These are phyloP conservation scores for Debaryomycetaceae sp. DNA, from an alignment of 1,139 yeast species.

Conservation along the genomic window DNA sequence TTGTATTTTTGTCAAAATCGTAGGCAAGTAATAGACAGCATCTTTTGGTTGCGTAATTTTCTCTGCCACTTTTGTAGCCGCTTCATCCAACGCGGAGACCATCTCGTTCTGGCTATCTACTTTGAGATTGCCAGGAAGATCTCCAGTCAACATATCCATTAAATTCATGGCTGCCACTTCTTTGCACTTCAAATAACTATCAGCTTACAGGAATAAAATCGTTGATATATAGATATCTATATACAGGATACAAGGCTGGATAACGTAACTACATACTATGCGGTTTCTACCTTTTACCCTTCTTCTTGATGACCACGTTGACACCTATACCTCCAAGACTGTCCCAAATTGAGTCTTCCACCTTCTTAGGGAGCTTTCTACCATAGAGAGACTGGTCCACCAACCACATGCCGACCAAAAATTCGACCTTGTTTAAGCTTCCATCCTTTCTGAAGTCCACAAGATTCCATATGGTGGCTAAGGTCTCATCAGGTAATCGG, in stretches of 20 bases:
- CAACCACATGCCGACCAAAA: conserved; percentile 92
- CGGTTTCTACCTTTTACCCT: conserved; percentile 17
- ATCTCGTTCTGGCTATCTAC: conserved; percentile 3
- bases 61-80: conserved; percentile 1
- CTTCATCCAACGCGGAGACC: conserved; percentile 3
- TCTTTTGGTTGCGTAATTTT: conserved; percentile 6
- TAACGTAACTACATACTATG: neutral
- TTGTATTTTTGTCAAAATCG: conserved; percentile 53
- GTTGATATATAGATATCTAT: neutral
- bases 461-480: conserved; percentile 71
- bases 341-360: conserved; percentile 60
- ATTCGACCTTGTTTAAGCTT: conserved; percentile 72
- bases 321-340: conserved; percentile 54
- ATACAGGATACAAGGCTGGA: neutral
- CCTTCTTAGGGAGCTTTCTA: conserved; percentile 70
- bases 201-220: neutral
- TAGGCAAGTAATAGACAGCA: conserved; percentile 50
- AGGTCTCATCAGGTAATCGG: conserved; percentile 58
- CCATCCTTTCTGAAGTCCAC: conserved; percentile 80
- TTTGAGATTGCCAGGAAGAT: conserved; percentile 11
- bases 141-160: conserved; percentile 32
- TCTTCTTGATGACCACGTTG: conserved; percentile 36
- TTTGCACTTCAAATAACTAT: neutral
- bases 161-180: conserved; percentile 25
- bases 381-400: conserved; percentile 96